Base-by-base conservation (phyloP, 768 basidiomycete genomes). In the Rhodotorula diobovata region DNA sequence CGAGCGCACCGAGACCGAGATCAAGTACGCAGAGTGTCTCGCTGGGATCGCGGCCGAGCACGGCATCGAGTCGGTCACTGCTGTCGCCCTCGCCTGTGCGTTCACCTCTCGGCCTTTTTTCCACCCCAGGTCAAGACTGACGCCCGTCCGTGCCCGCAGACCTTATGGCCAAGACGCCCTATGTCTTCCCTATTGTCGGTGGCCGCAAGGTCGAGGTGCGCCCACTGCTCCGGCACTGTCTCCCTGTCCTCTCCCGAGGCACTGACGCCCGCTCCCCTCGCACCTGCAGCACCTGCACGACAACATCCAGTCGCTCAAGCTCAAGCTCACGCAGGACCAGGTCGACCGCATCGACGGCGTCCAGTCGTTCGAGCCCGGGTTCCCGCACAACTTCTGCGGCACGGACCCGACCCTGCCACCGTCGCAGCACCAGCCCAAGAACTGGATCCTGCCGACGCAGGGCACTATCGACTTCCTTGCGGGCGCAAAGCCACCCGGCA, bases 301-400 rank as follows among this genome's bases (percentile, higher is more conserved):
- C 63, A 77, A 78, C 50, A 80, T 80, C 61, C 79, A 82, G 63
- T 87, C 89, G 51, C 89, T 91, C 67, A 89, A 91, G 72, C 3
- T 54, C 28, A 82, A 89, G 78, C 84, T 96, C 30, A 86, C 89
- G 1, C 84, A 86, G 51, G 91, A 89, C 9, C 92, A 93, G 79
- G 90, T 96, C 68, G 7, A n/a, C n/a, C 11, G 54, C 30, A 56
- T 68, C 62, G 63, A 68, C 35, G 7, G 28, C 21, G 55, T 37
- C 64, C 87, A 91, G 78, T 90, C 92, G 79, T 97, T 97, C 79
- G 93, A 96, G 81, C 82, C 85, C 18, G 95, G 61, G 21, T 68
- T 68, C 61, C 67, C 67, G n/a, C 28, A 32, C 46, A 34, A 61
- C 67, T 30, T 61, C 28, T 35, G 34, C 58, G 67, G 67, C 10